These are phyloP conservation scores for Boletus rex-veris DNA, from an alignment of 768 basidiomycete species.

Conservation along the genomic window DNA sequence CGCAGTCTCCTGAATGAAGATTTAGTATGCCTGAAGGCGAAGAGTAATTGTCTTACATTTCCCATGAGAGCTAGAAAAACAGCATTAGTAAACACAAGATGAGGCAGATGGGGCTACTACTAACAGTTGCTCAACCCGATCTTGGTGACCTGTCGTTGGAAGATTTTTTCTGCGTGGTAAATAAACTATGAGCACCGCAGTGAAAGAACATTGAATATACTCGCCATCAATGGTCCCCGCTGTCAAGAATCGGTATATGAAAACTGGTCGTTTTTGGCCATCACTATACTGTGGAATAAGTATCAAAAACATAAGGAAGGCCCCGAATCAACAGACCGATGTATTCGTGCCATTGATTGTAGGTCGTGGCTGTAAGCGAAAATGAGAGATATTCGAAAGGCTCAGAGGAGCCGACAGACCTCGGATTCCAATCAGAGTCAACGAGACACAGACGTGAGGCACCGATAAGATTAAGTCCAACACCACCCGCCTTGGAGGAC, in stretches of 20 bases:
- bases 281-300: slow-evolving; percentile 51
- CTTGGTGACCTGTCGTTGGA: slow-evolving; percentile 92
- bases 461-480: slow-evolving; percentile 90
- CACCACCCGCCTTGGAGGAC: slow-evolving; percentile 93
- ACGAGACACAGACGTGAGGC: slow-evolving; percentile 84
- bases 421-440: slow-evolving; percentile 95
- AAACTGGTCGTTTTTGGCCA: slow-evolving; percentile 89
- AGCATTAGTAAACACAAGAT: slow-evolving; percentile 8
- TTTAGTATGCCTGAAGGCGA: slow-evolving; percentile 5
- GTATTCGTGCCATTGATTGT: slow-evolving; percentile 97
- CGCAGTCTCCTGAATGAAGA: slow-evolving; percentile 35
- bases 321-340: slow-evolving; percentile 52
- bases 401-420: slow-evolving; percentile 36
- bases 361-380: slow-evolving; percentile 65
- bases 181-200: slow-evolving; percentile 1
- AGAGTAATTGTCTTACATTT: slow-evolving; percentile 39
- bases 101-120: slow-evolving; percentile 29
- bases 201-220: slow-evolving; percentile 6
- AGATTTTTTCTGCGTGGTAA: slow-evolving; percentile 70
- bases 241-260: slow-evolving; percentile 84
- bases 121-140: slow-evolving; percentile 83
- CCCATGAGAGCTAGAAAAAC: slow-evolving; percentile 61
- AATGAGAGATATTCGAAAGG: background rate
- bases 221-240: slow-evolving; percentile 87
- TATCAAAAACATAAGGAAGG: background rate